Evolutionary conservation across 2,329 filamentous ascomycete species (phyloP), one percentile per base, ranked within the genome.

Genomic region (Blumeria hordei): DNA sequence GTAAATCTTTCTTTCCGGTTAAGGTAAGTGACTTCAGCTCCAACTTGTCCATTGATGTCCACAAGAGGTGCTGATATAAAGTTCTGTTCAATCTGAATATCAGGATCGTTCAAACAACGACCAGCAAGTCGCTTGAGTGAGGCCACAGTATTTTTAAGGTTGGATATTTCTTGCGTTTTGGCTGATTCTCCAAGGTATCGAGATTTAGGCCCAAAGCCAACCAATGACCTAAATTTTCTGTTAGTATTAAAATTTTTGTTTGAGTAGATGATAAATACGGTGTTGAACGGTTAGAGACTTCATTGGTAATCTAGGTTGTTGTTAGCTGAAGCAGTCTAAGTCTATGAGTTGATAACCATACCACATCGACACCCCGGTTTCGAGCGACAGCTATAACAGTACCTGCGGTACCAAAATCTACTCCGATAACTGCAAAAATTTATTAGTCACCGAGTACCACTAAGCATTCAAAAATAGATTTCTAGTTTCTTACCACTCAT

Each of bases 111-210:
- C 71, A 90, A 77, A 59, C 77, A 75, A 67, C 92, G 87, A 67
- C 92, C 92, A 66, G 84, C 83, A 63, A 98, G 81, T 66, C 92
- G 86, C 74, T 94, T 94, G 65, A 98, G 78, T 62, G 80, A 88
- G 69, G 80, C 76, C 72, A 98, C 85, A 62, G 92, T 98, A 78
- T 98, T 98, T 76, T 96, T 98, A 66, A 96, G 80, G 76, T 98
- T 98, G 67, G 90, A 94, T 68, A 94, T 93, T 73, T 98, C 92
- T 73, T 95, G 90, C 62, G 90, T 96, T 80, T 96, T 96, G 63
- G 92, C 92, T 56, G 85, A 71, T 74, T 98, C 92, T 62, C 92
- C 92, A 61, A 98, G 78, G 69, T 93, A 94, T 74, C 92, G 85
- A 70, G 78, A 81, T 74, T 94, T 94, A 68, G 87, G 83, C 58